phyloP scores from a whole-genome alignment of 176 grass and related monocot genomes.

The Tuctoria greenei region DNA sequence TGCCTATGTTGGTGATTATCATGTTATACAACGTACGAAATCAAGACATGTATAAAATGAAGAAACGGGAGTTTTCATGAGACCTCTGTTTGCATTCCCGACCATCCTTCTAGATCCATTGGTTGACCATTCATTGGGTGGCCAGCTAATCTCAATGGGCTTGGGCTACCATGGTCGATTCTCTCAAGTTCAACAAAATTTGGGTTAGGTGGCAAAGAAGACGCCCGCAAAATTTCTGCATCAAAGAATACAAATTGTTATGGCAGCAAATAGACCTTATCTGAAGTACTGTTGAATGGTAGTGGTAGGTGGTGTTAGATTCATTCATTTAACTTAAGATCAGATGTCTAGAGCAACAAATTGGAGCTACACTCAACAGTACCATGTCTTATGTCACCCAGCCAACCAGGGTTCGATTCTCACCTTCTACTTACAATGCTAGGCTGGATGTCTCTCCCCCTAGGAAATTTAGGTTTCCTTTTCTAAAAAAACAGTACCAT shows the following conservation, averaged over 20 bases:
- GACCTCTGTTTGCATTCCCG: constrained; percentile 82
- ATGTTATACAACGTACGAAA: constrained; percentile 12
- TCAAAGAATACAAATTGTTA: constrained; percentile 40
- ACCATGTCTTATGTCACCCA: too few species aligned
- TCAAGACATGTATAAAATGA: constrained; percentile 16
- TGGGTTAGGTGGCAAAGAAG: constrained; percentile 76
- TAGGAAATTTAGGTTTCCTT: neutral
- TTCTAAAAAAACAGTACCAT: constrained; percentile 4
- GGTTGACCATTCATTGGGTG: constrained; percentile 65
- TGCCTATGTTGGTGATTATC: neutral
- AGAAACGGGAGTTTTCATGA: constrained; percentile 23
- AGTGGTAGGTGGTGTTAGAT: constrained; percentile 1
- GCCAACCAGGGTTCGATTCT: too few species aligned
- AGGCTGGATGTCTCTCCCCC: neutral
- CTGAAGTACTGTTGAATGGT: neutral
- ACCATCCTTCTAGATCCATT: constrained; percentile 82
- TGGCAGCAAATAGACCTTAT: neutral
- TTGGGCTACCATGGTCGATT: constrained; percentile 67
- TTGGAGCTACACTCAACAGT: neutral
- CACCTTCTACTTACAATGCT: too few species aligned
- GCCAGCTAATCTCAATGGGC: constrained; percentile 62
- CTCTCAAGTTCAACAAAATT: constrained; percentile 78
- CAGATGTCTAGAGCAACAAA: neutral
- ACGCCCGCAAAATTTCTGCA: constrained; percentile 86
- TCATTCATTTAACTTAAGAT: constrained; percentile 17